These are phyloP conservation scores for Penicillium coprophilum DNA, from an alignment of 495 filamentous ascomycete species.

Conservation along the genomic window DNA sequence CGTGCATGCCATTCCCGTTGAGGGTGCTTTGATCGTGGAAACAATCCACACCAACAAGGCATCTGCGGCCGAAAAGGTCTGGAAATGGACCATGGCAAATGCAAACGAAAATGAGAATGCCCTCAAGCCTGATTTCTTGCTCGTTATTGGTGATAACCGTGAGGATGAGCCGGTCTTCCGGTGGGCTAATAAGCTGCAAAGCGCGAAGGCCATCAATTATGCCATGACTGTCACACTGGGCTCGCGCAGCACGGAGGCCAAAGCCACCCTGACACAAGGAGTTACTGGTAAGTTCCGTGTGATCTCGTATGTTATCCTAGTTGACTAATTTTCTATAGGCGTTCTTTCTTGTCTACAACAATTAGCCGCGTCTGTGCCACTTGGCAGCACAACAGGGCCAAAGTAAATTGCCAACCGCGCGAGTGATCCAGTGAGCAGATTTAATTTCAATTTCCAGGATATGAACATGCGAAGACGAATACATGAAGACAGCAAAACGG, in stretches of 20 bases:
- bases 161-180: slow-evolving; percentile 91
- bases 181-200: slow-evolving; percentile 78
- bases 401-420: not conserved
- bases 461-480: slow-evolving; percentile 16
- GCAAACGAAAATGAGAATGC: slow-evolving; percentile 33
- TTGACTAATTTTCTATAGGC: slow-evolving; percentile 21
- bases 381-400: slow-evolving; percentile 17
- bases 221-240: slow-evolving; percentile 83
- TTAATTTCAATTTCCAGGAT: not conserved
- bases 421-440: slow-evolving; percentile 4
- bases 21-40: slow-evolving; percentile 77
- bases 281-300: slow-evolving; percentile 62
- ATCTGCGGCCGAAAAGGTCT: slow-evolving; percentile 69
- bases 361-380: slow-evolving; percentile 11
- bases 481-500: slow-evolving; percentile 16
- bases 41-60: slow-evolving; percentile 78
- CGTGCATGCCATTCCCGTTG: slow-evolving; percentile 79
- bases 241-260: slow-evolving; percentile 81
- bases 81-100: slow-evolving; percentile 53
- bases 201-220: slow-evolving; percentile 55
- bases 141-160: slow-evolving; percentile 83
- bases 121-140: slow-evolving; percentile 68
- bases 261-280: slow-evolving; percentile 80
- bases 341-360: slow-evolving; percentile 38
- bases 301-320: not conserved